Base-by-base conservation (phyloP, 495 filamentous ascomycete genomes). In the Lasiosphaeria hispida region DNA sequence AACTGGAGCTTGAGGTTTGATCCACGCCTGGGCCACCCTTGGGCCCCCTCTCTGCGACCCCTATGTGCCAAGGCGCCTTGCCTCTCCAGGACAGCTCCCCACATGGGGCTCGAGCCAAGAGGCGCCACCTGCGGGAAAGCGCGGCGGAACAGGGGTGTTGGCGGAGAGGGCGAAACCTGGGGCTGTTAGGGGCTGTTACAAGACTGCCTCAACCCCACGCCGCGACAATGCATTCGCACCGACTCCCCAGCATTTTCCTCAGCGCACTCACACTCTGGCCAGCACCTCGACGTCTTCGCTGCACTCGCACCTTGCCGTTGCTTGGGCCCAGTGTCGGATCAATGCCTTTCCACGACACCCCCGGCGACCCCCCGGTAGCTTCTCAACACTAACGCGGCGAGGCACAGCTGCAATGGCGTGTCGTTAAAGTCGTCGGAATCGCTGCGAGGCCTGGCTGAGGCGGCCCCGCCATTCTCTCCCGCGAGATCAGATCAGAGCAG, bases 121-220 rank as follows among this genome's bases (percentile, higher is more conserved):
- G 15, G 39, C 15, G 19, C 51, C 56, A 53, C 33, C 50, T 61
- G 63, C 59, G 23, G 33, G 42, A 47, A 56, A 39, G 34, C 34
- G 7, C 42, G 53, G 14, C 44, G 6, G 34, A n/a, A 23, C 41
- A 48, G 50, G 58, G 57, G 41, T 39, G 49, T 34, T 38, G 14
- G 30, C 37, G 50, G 44, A 49, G 10, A 51, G 48, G 42, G 51
- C 64, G 66, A 69, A 69, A 69, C 66, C 37, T 52, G 23, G 23
- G 23, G 23, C 23, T 30, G 23, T 30, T 30, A 30, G 57, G 52
- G 44, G 53, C 34, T 69, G 66, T 69, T 59, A 53, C 61, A 63
- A 53, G 55, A 53, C 44, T 67, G 66, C 63, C 39, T 69, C 66
- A 69, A 61, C 57, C 59, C 57, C 59, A 64, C 57, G 57, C 47